These are phyloP conservation scores for Myrica gale DNA, from an alignment of 306 rosid genomes.

Conservation along the genomic window DNA sequence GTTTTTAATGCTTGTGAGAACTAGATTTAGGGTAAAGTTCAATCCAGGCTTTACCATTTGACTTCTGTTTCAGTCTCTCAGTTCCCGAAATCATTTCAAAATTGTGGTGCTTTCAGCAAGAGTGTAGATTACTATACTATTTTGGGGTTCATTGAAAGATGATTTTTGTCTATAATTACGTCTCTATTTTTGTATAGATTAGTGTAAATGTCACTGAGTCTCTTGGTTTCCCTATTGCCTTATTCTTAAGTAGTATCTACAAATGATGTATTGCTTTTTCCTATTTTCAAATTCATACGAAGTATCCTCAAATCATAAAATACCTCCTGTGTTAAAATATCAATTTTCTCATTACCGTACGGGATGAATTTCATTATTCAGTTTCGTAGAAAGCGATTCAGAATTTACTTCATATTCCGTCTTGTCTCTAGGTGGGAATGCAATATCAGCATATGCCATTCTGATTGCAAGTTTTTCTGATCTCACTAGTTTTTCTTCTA, in stretches of 20 bases:
- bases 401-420: too few species aligned
- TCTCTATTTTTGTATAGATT: too few species aligned
- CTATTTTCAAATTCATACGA: too few species aligned
- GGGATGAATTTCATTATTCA: background rate
- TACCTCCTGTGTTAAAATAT: background rate
- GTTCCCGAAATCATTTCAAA: background rate
- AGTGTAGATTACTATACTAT: background rate
- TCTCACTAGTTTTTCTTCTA: background rate
- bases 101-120: background rate
- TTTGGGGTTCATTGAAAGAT: background rate
- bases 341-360: background rate
- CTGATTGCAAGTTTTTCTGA: background rate
- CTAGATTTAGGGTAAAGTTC: background rate
- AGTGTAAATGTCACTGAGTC: background rate
- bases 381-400: background rate
- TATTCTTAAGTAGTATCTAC: background rate
- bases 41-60: background rate
- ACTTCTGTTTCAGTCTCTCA: slow-evolving; percentile 3
- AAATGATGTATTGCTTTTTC: background rate
- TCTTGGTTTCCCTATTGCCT: background rate
- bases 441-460: background rate
- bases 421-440: background rate
- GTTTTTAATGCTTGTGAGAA: background rate
- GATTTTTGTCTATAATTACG: background rate
- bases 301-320: background rate